Evolutionary conservation across 345 rosid species (phyloP).

Genomic region (Salix koriyanagi): DNA sequence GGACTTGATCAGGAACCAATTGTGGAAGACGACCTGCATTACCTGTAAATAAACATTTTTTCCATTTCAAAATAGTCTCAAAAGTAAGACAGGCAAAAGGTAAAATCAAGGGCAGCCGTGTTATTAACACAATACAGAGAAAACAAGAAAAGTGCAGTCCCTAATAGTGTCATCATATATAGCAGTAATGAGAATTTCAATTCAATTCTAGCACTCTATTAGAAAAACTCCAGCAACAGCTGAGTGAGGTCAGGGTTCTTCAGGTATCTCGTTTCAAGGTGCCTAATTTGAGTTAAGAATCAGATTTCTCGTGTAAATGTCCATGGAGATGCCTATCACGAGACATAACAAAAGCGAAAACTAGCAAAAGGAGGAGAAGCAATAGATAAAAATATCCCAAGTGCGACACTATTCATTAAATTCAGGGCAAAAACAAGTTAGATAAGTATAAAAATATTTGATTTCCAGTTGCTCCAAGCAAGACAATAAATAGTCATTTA

Average conservation of each 20-base stretch:
- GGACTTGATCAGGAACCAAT: conserved; percentile 71
- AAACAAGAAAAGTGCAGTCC: background rate
- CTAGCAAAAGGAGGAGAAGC: background rate
- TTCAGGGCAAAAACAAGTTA: background rate
- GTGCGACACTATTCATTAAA: background rate
- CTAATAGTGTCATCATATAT: background rate
- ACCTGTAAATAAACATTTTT: conserved; percentile 39
- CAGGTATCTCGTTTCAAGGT: background rate
- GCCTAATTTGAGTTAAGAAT: background rate
- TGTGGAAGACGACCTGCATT: conserved; percentile 51
- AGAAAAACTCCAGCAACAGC: background rate
- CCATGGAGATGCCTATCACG: background rate
- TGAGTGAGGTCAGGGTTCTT: background rate
- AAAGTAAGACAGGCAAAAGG: background rate
- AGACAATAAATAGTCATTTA: background rate
- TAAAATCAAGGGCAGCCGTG: background rate
- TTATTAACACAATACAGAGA: background rate
- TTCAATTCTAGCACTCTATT: background rate
- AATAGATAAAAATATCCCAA: background rate
- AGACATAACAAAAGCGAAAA: background rate
- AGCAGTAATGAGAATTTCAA: background rate
- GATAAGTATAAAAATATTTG: background rate
- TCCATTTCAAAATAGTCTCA: background rate
- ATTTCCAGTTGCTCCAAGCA: background rate
- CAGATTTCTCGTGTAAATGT: background rate